These are phyloP conservation scores for Ceratocystis diversiconidia DNA, from an alignment of 2,329 filamentous ascomycete genomes.

Conservation along the genomic window DNA sequence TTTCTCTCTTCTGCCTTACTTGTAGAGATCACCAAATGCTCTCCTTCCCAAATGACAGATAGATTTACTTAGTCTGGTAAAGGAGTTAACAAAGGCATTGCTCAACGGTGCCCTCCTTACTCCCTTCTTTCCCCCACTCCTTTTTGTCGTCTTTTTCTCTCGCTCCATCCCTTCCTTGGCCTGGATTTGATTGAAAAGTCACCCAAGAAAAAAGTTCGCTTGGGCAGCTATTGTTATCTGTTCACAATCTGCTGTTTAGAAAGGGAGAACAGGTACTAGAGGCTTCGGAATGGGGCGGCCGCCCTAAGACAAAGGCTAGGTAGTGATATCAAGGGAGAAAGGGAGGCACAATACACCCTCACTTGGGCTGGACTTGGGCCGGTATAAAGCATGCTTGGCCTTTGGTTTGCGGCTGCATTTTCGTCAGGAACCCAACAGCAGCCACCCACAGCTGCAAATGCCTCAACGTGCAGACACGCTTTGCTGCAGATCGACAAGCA, in stretches of 20 bases:
- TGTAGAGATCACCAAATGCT: not conserved
- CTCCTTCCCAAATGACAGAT: not conserved
- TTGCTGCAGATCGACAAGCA: conserved; percentile 5
- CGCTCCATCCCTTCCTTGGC: not conserved
- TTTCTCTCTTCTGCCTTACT: not conserved
- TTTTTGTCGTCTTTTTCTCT: not conserved
- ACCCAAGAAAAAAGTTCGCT: not conserved
- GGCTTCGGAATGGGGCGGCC: not conserved
- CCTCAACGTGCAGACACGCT: not conserved
- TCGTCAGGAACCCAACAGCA: conserved; percentile 1
- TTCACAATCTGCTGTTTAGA: not conserved
- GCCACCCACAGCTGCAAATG: not conserved
- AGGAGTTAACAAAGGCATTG: not conserved
- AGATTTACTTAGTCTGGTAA: not conserved
- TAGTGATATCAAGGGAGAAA: not conserved
- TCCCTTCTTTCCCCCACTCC: not conserved
- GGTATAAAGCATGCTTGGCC: not conserved
- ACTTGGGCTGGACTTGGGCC: not conserved
- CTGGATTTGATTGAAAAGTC: not conserved
- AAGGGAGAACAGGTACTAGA: not conserved
- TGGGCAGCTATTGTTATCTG: conserved; percentile 2
- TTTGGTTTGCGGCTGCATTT: not conserved
- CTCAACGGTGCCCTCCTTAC: not conserved
- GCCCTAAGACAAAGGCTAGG: not conserved
- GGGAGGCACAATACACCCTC: not conserved